Evolutionary conservation across 2,329 filamentous ascomycete genomes (phyloP).

Genomic region (Trichophaea hybrida): DNA sequence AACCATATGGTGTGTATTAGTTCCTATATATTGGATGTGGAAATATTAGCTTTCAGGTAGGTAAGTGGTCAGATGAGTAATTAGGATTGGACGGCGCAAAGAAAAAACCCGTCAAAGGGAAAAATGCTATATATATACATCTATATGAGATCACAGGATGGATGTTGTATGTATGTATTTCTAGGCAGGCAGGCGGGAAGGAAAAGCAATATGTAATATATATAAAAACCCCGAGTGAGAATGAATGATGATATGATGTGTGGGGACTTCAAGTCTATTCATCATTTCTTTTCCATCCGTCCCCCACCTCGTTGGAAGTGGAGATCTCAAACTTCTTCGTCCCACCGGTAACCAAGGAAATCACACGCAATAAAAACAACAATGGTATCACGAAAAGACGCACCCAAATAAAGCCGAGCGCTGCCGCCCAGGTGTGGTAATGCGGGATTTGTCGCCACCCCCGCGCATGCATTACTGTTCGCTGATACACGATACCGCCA

Average conservation of each 20-base stretch:
- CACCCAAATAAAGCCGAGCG: conserved; percentile 73
- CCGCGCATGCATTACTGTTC: conserved; percentile 82
- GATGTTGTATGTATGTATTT: too few species aligned
- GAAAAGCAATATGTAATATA: too few species aligned
- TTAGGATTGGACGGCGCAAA: too few species aligned
- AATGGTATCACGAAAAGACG: conserved; percentile 31
- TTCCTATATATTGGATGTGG: conserved; percentile 2
- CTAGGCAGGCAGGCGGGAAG: too few species aligned
- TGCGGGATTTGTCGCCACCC: conserved; percentile 95
- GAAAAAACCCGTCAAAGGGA: too few species aligned
- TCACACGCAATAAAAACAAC: background rate
- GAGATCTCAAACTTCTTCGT: background rate
- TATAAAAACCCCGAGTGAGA: too few species aligned
- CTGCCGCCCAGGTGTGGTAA: conserved; percentile 80
- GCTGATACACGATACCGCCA: conserved; percentile 88
- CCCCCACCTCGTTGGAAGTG: background rate
- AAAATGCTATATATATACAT: background rate
- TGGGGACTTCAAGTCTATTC: background rate
- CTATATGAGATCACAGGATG: too few species aligned
- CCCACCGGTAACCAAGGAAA: background rate
- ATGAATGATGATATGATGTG: too few species aligned
- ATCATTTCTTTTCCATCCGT: background rate
- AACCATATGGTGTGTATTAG: conserved; percentile 10
- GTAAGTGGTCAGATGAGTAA: background rate
- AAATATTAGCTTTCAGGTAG: background rate